Conservation (phyloP, 73 alveolate genomes). For the Stentor coeruleus region DNA sequence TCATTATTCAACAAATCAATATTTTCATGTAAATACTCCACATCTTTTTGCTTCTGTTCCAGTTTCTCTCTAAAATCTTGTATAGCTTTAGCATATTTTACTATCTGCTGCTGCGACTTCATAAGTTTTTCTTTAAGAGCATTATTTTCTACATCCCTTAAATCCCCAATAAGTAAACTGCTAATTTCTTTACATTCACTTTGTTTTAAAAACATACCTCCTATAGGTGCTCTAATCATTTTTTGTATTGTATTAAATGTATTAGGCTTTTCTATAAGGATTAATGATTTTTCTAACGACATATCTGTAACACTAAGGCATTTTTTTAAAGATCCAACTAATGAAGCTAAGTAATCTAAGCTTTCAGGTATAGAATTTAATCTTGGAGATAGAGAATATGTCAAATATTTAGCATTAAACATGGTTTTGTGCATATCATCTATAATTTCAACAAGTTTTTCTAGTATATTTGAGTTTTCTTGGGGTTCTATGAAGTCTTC, state of each 20-base stretch:
- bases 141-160: background rate
- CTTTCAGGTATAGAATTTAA: background rate
- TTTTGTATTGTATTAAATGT: background rate
- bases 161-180: background rate
- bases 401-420: background rate
- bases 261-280: background rate
- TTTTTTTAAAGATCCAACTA: background rate
- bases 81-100: background rate
- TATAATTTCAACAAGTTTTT: background rate
- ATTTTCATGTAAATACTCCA: background rate
- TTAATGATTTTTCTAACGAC: background rate
- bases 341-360: too few species aligned
- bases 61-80: background rate
- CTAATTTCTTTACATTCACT: background rate
- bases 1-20: background rate
- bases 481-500: background rate
- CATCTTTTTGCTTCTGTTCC: background rate
- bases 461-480: background rate
- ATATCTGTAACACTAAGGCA: background rate
- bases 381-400: background rate
- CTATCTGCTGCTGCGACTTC: background rate
- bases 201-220: background rate
- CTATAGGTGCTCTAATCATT: background rate
- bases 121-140: background rate
- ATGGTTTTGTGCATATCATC: background rate